phyloP scores from a whole-genome alignment of 179 eudicot genomes.

The Actinidia arguta region DNA sequence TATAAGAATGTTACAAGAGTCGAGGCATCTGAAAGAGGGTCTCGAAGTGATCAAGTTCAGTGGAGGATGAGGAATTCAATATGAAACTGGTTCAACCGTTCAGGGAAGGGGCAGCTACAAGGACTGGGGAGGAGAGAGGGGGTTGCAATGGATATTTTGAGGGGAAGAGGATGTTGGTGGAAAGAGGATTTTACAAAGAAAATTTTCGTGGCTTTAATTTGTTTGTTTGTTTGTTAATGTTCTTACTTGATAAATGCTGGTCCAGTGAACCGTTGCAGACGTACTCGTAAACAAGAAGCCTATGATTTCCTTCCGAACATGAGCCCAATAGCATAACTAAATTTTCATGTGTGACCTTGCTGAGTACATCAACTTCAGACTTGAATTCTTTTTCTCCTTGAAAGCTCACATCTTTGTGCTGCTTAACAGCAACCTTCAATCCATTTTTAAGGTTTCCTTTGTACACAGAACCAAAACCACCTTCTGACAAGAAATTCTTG shows the following conservation, averaged over 20 bases:
- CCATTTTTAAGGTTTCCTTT: constrained; percentile 5
- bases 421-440: constrained; percentile 10
- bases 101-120: no score
- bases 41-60: no score
- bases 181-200: no score
- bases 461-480: constrained; percentile 16
- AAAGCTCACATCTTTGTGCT: neutral
- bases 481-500: constrained; percentile 1
- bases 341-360: constrained; percentile 22
- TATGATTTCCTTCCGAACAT: constrained; percentile 14
- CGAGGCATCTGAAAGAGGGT: no score
- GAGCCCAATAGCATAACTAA: constrained; percentile 23
- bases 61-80: no score
- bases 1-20: no score
- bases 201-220: no score
- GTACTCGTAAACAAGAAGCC: constrained; percentile 21
- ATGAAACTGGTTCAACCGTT: no score
- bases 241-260: constrained; percentile 17
- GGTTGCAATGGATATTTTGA: no score
- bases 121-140: no score
- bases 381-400: constrained; percentile 10
- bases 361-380: constrained; percentile 20
- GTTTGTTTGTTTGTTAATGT: neutral
- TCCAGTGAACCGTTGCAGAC: constrained; percentile 28
- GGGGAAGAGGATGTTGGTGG: no score